Conservation (phyloP, 139 green algal species). For the Mesostigma viride region DNA sequence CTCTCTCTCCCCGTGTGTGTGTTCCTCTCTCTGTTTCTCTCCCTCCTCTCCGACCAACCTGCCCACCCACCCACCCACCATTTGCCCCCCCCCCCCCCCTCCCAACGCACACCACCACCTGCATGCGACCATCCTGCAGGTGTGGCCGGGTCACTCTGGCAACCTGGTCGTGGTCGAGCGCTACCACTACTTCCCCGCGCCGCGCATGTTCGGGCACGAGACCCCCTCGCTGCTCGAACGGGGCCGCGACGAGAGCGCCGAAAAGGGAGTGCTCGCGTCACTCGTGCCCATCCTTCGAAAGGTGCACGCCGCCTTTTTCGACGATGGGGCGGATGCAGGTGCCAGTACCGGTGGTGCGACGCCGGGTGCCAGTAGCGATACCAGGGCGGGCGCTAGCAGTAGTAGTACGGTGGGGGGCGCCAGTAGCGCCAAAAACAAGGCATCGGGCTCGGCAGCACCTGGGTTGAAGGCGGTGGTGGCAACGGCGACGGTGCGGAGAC, state of each 20-base stretch:
- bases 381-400: no score
- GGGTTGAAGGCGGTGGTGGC: no score
- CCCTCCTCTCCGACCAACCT: background rate
- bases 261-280: slow-evolving; percentile 38
- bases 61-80: no score
- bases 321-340: no score
- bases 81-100: background rate
- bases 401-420: no score
- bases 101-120: background rate
- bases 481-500: no score
- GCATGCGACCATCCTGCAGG: slow-evolving; percentile 28
- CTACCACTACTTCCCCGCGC: slow-evolving; percentile 82
- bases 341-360: no score
- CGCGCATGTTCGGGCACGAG: slow-evolving; percentile 18
- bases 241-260: slow-evolving; percentile 45
- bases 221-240: slow-evolving; percentile 41
- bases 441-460: no score
- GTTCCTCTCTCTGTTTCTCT: background rate
- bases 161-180: slow-evolving; percentile 73
- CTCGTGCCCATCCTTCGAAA: slow-evolving; percentile 39
- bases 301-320: slow-evolving; percentile 49
- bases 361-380: no score
- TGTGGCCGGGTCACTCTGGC: slow-evolving; percentile 66
- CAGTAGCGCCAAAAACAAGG: no score
- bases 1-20: no score